Percentiles rank a stretch among this genome's conserved stretches.
phyloP scores from a whole-genome alignment of 139 green algal genomes.

The Closterium sp. region DNA sequence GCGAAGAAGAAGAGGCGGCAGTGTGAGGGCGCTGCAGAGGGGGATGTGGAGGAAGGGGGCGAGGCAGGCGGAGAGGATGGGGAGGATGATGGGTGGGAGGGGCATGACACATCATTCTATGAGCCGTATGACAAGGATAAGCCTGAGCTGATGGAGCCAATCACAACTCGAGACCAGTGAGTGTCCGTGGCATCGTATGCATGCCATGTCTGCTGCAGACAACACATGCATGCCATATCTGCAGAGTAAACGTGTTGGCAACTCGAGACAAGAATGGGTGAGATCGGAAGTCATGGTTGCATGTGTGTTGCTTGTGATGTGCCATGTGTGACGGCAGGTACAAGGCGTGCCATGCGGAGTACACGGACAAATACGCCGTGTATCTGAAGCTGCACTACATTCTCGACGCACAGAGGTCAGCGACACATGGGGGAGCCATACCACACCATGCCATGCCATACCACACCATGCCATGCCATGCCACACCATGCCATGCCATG shows the following conservation, averaged over 20 bases:
- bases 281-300: too few relatives aligned
- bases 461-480: too few relatives aligned
- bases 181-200: too few relatives aligned
- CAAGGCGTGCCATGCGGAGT: not conserved
- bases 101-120: not conserved
- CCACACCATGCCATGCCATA: too few relatives aligned
- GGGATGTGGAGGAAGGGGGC: not conserved
- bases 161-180: not conserved
- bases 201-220: not conserved
- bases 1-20: not conserved
- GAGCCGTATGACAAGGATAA: not conserved
- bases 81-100: not conserved
- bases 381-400: not conserved
- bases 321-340: not conserved
- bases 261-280: too few relatives aligned
- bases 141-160: not conserved
- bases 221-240: not conserved
- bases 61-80: not conserved
- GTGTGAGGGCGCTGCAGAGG: not conserved
- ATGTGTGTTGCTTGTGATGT: too few relatives aligned
- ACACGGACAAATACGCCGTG: not conserved
- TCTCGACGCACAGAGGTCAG: not conserved
- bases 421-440: too few relatives aligned
- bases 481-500: too few relatives aligned
- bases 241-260: too few relatives aligned